Conservation (phyloP, 441 rosid genomes). For the Populus hybrid region DNA sequence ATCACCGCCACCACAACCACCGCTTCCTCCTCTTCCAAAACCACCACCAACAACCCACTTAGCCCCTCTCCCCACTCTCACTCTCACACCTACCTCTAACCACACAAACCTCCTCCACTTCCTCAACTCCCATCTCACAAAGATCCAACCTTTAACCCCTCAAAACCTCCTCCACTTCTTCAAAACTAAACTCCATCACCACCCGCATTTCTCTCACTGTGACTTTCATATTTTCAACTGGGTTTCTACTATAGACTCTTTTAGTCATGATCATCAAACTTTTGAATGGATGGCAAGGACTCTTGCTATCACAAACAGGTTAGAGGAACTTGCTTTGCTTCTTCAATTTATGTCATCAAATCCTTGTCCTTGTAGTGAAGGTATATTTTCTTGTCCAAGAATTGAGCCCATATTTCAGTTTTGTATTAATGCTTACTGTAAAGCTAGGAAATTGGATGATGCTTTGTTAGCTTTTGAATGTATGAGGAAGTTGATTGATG, state of each 20-base stretch:
- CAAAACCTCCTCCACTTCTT: conserved; percentile 54
- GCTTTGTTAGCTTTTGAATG: conserved; percentile 53
- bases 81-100: conserved; percentile 55
- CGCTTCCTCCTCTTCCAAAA: conserved; percentile 42
- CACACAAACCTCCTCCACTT: conserved; percentile 43
- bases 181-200: conserved; percentile 69
- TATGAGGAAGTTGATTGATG: conserved; percentile 74
- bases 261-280: conserved; percentile 77
- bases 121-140: conserved; percentile 55
- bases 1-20: conserved; percentile 26
- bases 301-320: conserved; percentile 62
- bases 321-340: conserved; percentile 46
- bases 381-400: conserved; percentile 80
- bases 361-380: conserved; percentile 79
- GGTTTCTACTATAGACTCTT: conserved; percentile 72
- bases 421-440: conserved; percentile 52
- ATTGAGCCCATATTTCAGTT: conserved; percentile 58
- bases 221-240: conserved; percentile 73
- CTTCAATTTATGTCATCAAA: conserved; percentile 56
- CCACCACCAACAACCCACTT: conserved; percentile 30
- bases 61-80: conserved; percentile 50
- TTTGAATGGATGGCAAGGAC: conserved; percentile 76
- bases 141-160: conserved; percentile 48
- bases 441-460: conserved; percentile 53
- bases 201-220: conserved; percentile 66